Conservation (phyloP, 495 filamentous ascomycete species). For the Podospora comata region DNA sequence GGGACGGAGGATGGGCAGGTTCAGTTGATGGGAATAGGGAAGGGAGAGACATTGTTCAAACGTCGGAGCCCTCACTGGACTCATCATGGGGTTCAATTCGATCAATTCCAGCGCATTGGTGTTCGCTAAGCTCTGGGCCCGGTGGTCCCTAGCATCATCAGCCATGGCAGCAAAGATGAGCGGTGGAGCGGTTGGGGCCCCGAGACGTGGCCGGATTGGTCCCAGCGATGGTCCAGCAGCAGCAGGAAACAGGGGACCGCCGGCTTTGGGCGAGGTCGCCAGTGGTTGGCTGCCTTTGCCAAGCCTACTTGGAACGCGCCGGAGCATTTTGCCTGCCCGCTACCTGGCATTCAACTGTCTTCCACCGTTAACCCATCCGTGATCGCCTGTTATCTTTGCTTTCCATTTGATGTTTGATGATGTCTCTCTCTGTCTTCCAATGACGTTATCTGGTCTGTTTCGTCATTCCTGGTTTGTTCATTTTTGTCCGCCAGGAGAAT, state of each 20-base stretch:
- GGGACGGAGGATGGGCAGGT: neutral
- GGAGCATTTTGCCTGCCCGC: neutral
- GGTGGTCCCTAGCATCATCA: conserved; percentile 5
- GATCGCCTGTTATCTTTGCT: neutral
- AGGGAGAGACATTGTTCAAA: conserved; percentile 19
- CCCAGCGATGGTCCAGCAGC: neutral
- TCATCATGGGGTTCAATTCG: conserved; percentile 17
- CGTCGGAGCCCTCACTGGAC: conserved; percentile 11
- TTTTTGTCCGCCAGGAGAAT: neutral
- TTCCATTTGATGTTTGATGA: neutral
- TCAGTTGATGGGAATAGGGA: conserved; percentile 8
- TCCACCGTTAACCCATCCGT: neutral
- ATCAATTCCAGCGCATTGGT: conserved; percentile 14
- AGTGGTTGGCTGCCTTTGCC: conserved; percentile 4
- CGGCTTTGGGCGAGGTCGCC: neutral
- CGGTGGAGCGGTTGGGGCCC: conserved; percentile 13
- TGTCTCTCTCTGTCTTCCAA: neutral
- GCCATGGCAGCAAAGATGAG: conserved; percentile 20
- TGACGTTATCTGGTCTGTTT: neutral
- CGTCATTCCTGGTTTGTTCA: neutral
- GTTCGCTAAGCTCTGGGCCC: conserved; percentile 12
- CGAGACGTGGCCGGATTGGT: conserved; percentile 22
- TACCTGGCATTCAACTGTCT: neutral
- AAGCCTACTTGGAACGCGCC: neutral
- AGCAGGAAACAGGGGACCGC: conserved; percentile 7